Evolutionary conservation across 441 rosid genomes (phyloP), one percentile per base, ranked within the genome.

Genomic region (Manihot esculenta): DNA sequence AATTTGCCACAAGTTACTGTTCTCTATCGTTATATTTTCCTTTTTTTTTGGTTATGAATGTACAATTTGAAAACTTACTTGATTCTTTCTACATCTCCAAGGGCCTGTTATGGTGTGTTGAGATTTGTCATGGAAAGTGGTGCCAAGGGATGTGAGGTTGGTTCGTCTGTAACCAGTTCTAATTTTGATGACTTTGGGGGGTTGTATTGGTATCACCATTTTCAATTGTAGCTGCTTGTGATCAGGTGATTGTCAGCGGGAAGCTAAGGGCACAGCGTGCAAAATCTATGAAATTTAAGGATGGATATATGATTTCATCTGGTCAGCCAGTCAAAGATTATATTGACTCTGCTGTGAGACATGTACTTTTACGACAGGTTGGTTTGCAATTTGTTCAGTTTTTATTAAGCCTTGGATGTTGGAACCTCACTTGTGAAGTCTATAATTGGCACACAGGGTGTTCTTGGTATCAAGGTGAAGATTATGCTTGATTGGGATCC

Each of bases 401-500:
- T n/a, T n/a, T n/a, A n/a, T n/a, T n/a, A n/a, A n/a, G n/a, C n/a
- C n/a, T n/a, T n/a, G n/a, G n/a, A n/a, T n/a, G n/a, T n/a, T n/a
- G n/a, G n/a, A n/a, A n/a, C n/a, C n/a, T 53, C 9, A 13, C 62
- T 24, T 4, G 5, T 18, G 3, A 11, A 41, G 18, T 24, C 8
- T 72, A 13, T 68, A 54, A n/a, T 4, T 61, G 9, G 21, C 1
- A 9, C 7, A 5, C 76, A 86, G 94, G 94, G 94, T 1, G 94
- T 89, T 14, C 89, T 87, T 21, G 94, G 94, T 49, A 89, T 89
- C 71, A 89, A 89, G 41, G 61, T 56, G 10, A 56, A 56, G 38
- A 87, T 89, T 69, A 87, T 87, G 92, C 87, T 89, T 7, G 88
- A 84, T 51, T 86, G 89, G 90, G 92, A 89, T 83, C 90, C 92